Base-by-base conservation (phyloP, 2,329 filamentous ascomycete genomes). In the Colletotrichum cuscutae region DNA sequence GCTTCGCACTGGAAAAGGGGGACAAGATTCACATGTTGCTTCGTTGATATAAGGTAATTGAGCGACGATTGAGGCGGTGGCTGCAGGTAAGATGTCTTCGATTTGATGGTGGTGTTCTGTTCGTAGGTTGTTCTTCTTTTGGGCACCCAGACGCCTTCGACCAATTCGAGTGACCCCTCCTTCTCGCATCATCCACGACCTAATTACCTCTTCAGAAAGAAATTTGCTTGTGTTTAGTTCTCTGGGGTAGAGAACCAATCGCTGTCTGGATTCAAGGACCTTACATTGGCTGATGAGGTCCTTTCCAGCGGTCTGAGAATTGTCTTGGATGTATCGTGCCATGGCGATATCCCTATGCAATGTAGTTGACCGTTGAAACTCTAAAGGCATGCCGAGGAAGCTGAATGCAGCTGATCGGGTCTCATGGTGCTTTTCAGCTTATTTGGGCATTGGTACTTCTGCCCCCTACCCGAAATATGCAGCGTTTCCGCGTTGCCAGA, bases 11-110 rank as follows among this genome's bases (percentile, higher is more conserved):
- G 58, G 42, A 62, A 15, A 71, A 24, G 58, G 30, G 19, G 19
- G 32, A 11, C 52, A 57, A 65, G 32, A 65, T 65, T 65, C 62
- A 65, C 62, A 65, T 65, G 52, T 30, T 30, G 9, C 24, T 42
- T 26, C 24, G 37, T 24, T 24, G 35, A 57, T 32, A 57, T 12
- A 19, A 42, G 15, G 37, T 19, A 8, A 46, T 32, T 35, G 22
- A 49, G 15, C 42, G 19, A 49, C 19, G n/a, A 15, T 42, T 42
- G 28, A 53, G 37, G 65, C 58, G 24, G 24, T 28, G 60, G 13
- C 19, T n/a, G 22, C 42, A 13, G 26, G 65, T 19, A 37, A 19
- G 24, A 9, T 28, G 42, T n/a, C 19, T 49, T 11, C 15, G 19
- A 49, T n/a, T n/a, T n/a, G 8, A 49, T 49, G 42, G 19, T 22